Percentiles rank a stretch among this genome's conserved stretches.
Evolutionary conservation across 2,329 filamentous ascomycete species (phyloP).

Genomic region (Paecilomyces fulvus): DNA sequence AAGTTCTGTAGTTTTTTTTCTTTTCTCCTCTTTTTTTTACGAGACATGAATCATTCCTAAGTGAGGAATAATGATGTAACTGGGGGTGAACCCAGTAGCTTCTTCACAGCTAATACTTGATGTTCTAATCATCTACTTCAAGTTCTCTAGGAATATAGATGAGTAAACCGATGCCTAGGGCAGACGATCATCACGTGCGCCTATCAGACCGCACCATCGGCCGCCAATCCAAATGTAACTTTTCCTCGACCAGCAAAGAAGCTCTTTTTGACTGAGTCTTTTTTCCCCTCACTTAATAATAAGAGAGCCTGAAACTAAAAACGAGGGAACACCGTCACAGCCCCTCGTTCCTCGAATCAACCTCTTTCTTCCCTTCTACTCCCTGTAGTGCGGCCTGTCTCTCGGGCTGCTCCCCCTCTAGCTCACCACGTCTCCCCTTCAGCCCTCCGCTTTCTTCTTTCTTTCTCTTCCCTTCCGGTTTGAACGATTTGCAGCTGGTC

Average conservation of each 20-base stretch:
- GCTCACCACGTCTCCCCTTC: constrained; percentile 23
- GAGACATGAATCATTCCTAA: neutral
- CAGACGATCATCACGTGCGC: neutral
- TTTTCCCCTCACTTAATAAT: neutral
- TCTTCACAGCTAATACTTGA: neutral
- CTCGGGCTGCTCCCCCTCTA: constrained; percentile 14
- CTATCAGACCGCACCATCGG: neutral
- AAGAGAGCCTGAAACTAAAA: constrained; percentile 1
- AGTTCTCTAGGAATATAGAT: no score
- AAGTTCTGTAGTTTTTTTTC: neutral
- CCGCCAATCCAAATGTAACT: neutral
- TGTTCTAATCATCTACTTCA: neutral
- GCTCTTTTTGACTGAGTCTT: no score
- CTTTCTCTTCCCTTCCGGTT: constrained; percentile 46
- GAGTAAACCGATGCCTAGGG: neutral
- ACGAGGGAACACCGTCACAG: no score
- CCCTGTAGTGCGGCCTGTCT: constrained; percentile 3
- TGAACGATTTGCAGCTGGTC: constrained; percentile 55
- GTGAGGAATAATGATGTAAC: neutral
- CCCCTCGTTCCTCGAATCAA: neutral
- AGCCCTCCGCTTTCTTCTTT: constrained; percentile 35
- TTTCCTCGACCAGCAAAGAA: neutral
- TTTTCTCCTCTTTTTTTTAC: neutral
- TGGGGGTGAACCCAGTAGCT: neutral
- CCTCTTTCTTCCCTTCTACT: constrained; percentile 3